These are phyloP conservation scores for Gardenia jasminoides DNA, from an alignment of 257 asterid genomes.

Conservation along the genomic window DNA sequence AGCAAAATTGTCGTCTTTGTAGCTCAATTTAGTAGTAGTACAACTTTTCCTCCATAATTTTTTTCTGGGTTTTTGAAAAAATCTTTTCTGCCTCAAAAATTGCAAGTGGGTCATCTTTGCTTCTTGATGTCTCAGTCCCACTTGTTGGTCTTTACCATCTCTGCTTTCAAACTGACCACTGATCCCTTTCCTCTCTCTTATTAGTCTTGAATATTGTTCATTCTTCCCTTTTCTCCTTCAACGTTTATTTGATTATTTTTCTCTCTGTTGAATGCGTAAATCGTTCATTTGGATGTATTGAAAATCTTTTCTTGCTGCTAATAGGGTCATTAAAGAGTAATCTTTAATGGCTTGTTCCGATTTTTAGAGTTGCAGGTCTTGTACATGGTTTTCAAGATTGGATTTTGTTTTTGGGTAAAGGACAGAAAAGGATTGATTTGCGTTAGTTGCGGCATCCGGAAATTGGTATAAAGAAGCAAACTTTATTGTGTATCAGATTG, in stretches of 20 bases:
- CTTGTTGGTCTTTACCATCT: constrained; percentile 56
- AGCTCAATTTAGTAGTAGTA: not conserved
- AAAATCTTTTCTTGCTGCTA: constrained; percentile 8
- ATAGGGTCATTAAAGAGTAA: constrained; percentile 24
- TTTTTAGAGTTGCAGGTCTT: constrained; percentile 17
- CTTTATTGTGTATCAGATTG: constrained; percentile 19
- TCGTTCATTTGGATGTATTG: not conserved
- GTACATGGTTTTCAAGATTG: constrained; percentile 32
- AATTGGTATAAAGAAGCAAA: constrained; percentile 26
- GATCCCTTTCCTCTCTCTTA: constrained; percentile 22
- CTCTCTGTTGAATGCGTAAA: constrained; percentile 9
- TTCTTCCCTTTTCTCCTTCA: not conserved
- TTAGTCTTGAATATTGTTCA: constrained; percentile 7
- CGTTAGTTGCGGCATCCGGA: constrained; percentile 27
- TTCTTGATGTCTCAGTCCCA: constrained; percentile 55
- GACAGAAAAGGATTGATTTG: constrained; percentile 15
- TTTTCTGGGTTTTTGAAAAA: constrained; percentile 19
- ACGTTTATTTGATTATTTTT: not conserved
- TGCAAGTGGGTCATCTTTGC: constrained; percentile 50
- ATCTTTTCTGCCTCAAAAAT: constrained; percentile 17
- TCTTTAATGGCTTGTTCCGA: constrained; percentile 15
- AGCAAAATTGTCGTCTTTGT: constrained; percentile 7
- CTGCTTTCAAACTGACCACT: constrained; percentile 42
- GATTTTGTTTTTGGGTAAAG: constrained; percentile 24
- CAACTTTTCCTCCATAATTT: not conserved